These are phyloP conservation scores for Fusarium zealandicum DNA, from an alignment of 2,329 filamentous ascomycete genomes.

Conservation along the genomic window DNA sequence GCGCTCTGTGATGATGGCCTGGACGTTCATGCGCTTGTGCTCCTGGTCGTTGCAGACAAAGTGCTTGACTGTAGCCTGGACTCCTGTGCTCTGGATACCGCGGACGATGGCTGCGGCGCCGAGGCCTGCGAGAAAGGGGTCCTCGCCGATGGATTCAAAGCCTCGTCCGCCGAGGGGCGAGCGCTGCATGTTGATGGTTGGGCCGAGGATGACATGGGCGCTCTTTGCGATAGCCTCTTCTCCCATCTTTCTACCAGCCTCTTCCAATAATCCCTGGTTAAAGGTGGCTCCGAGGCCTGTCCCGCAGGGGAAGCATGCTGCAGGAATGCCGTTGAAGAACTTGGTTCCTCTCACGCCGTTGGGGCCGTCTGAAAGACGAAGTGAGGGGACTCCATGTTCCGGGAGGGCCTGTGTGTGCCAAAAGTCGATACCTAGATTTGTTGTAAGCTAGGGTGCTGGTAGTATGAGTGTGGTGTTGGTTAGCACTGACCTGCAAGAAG, in stretches of 20 bases:
- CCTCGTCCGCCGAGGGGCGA: constrained; percentile 66
- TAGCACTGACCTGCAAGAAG: constrained; percentile 56
- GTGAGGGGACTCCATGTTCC: constrained; percentile 66
- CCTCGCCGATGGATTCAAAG: constrained; percentile 66
- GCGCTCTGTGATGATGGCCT: constrained; percentile 62
- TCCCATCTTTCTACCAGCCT: constrained; percentile 60
- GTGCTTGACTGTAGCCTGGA: constrained; percentile 66
- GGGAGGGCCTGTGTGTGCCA: constrained; percentile 72
- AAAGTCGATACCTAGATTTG: constrained; percentile 64
- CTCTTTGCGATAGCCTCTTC: constrained; percentile 63
- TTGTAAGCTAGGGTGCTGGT: neutral
- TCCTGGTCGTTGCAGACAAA: constrained; percentile 70
- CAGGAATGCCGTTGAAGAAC: constrained; percentile 69
- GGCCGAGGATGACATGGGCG: constrained; percentile 65
- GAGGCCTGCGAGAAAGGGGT: constrained; percentile 63
- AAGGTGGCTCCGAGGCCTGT: constrained; percentile 66
- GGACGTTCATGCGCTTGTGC: constrained; percentile 62
- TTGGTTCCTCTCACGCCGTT: constrained; percentile 73
- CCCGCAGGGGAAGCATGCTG: constrained; percentile 68
- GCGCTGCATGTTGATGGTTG: constrained; percentile 69
- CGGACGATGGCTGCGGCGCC: constrained; percentile 61
- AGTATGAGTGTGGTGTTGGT: neutral
- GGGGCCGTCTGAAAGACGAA: constrained; percentile 72
- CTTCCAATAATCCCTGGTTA: constrained; percentile 59
- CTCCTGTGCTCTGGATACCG: constrained; percentile 63